Conservation (phyloP, 2,329 filamentous ascomycete genomes). For the Fusarium sp. region DNA sequence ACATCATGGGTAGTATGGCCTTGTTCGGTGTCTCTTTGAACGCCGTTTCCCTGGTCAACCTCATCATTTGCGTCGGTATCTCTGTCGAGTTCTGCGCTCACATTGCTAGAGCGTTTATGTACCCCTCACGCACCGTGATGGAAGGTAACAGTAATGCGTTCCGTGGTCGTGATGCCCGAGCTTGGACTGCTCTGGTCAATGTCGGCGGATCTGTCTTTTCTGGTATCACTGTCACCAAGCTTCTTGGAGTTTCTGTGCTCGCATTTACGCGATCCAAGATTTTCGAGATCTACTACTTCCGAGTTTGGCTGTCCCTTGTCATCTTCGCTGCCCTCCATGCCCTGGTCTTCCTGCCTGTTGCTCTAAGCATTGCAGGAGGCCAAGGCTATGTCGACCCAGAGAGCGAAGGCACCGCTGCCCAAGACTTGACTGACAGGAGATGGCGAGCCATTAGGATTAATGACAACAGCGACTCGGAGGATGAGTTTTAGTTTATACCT, state of each 20-base stretch:
- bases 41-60: constrained; percentile 93
- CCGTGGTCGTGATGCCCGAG: constrained; percentile 84
- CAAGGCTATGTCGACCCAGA: constrained; percentile 90
- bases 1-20: constrained; percentile 96
- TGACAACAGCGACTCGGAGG: constrained; percentile 80
- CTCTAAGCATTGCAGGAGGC: constrained; percentile 86
- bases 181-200: constrained; percentile 94
- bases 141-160: constrained; percentile 81
- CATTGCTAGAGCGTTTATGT: constrained; percentile 95
- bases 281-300: constrained; percentile 99
- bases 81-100: constrained; percentile 98
- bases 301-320: constrained; percentile 93
- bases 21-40: constrained; percentile 90
- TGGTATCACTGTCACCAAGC: constrained; percentile 95
- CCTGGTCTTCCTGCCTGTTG: constrained; percentile 90
- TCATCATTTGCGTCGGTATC: constrained; percentile 97
- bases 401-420: constrained; percentile 87
- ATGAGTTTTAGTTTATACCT: constrained; percentile 61
- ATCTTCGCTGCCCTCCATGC: constrained; percentile 90
- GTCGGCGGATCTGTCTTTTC: constrained; percentile 95
- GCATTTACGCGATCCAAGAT: constrained; percentile 98
- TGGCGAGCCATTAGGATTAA: constrained; percentile 84
- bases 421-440: constrained; percentile 83
- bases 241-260: constrained; percentile 90
- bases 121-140: constrained; percentile 85